Percentiles rank a stretch among this genome's conserved stretches.
Evolutionary conservation across 164 flowering plant species (phyloP).

Genomic region (Akebia trifoliata): DNA sequence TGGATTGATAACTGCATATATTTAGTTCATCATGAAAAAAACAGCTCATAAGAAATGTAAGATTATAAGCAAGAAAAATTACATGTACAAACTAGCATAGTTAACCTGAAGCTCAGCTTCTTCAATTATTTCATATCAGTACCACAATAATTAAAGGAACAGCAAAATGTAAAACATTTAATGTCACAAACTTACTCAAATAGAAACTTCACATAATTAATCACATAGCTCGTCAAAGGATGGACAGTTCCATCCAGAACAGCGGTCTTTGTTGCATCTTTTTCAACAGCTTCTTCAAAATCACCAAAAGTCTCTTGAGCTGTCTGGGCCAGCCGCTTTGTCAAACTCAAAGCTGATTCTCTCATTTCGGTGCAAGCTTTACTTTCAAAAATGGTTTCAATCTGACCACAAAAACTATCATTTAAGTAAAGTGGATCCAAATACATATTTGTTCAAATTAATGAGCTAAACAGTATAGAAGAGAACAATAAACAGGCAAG

Average conservation of each 20-base stretch:
- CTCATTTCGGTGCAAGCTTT: constrained; percentile 69
- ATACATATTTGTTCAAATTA: too few species aligned
- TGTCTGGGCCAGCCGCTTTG: constrained; percentile 77
- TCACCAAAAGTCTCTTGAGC: constrained; percentile 85
- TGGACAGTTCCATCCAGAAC: constrained; percentile 95
- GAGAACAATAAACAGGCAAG: too few species aligned
- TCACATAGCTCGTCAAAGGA: constrained; percentile 94
- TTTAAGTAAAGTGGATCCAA: too few species aligned
- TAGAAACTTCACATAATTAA: constrained; percentile 80
- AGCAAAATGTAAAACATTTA: too few species aligned
- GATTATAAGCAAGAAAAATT: too few species aligned
- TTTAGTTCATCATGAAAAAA: neutral
- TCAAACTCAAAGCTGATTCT: constrained; percentile 65
- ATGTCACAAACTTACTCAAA: constrained; percentile 88
- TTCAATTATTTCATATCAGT: too few species aligned
- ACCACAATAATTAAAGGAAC: too few species aligned
- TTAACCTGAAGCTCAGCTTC: too few species aligned
- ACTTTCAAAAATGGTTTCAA: constrained; percentile 55
- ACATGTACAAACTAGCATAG: too few species aligned
- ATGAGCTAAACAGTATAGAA: too few species aligned
- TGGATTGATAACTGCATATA: constrained; percentile 65
- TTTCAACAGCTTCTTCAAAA: constrained; percentile 95
- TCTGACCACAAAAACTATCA: constrained; percentile 29
- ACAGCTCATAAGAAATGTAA: too few species aligned
- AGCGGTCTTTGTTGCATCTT: constrained; percentile 88